Conservation (phyloP, 176 grass and related monocot genomes). For the Carex littledalei region DNA sequence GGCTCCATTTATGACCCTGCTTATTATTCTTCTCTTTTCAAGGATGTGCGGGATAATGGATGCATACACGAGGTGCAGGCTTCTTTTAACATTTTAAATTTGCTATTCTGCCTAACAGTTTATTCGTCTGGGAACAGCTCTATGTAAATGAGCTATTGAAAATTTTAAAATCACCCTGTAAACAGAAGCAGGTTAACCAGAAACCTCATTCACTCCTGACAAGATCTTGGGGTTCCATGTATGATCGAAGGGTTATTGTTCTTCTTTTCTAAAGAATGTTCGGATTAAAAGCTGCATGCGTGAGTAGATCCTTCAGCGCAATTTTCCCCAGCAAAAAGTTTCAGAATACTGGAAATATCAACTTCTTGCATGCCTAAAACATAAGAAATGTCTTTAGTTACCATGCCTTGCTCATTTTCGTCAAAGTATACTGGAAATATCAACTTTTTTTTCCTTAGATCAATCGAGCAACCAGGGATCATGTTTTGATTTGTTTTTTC, state of each 20-base stretch:
- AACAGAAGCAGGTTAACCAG: background rate
- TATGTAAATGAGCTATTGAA: background rate
- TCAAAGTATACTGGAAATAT: background rate
- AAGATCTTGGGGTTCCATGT: background rate
- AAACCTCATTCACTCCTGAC: background rate
- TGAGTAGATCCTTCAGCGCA: background rate
- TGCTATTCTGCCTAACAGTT: background rate
- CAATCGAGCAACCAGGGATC: background rate
- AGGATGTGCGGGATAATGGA: constrained; percentile 61
- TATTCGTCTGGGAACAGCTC: background rate
- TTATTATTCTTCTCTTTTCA: constrained; percentile 92
- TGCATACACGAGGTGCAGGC: constrained; percentile 56
- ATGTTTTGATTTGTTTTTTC: background rate
- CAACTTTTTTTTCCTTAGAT: background rate
- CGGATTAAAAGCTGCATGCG: background rate
- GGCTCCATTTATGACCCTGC: constrained; percentile 92
- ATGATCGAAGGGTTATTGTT: background rate
- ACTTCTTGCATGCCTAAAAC: background rate
- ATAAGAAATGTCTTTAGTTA: background rate
- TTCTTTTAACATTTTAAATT: background rate
- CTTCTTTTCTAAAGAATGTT: background rate
- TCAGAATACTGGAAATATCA: background rate
- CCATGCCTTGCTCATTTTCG: background rate
- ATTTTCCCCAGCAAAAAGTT: background rate
- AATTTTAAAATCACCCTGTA: background rate